These are phyloP conservation scores for Ammopiptanthus mongolicus DNA, from an alignment of 306 rosid species.

Conservation along the genomic window DNA sequence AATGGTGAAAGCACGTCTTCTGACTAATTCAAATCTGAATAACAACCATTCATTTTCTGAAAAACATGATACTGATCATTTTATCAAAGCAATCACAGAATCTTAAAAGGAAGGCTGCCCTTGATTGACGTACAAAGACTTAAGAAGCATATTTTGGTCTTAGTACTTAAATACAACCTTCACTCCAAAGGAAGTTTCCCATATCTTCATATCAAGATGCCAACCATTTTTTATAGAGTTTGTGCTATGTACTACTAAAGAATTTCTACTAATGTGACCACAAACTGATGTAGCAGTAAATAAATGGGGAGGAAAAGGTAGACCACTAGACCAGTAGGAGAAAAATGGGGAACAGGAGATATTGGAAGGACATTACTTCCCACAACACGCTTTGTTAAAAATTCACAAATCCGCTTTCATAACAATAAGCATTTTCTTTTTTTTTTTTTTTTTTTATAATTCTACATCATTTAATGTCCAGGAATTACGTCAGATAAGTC, in stretches of 20 bases:
- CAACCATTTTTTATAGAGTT: background rate
- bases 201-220: background rate
- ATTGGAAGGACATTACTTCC: no score
- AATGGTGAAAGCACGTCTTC: background rate
- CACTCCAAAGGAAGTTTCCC: constrained; percentile 3
- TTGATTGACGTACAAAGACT: background rate
- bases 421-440: background rate
- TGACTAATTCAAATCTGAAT: background rate
- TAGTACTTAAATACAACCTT: background rate
- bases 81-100: constrained; percentile 4
- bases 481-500: background rate
- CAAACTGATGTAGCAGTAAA: background rate
- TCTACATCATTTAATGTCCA: background rate
- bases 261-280: background rate
- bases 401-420: background rate
- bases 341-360: background rate
- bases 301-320: background rate
- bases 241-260: no score
- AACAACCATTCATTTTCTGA: background rate
- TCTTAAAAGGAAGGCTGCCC: background rate
- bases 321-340: background rate
- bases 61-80: background rate
- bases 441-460: background rate
- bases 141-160: background rate
- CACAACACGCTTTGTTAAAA: background rate